phyloP scores from a whole-genome alignment of 495 filamentous ascomycete genomes.

The Evansstolkia leycettana region DNA sequence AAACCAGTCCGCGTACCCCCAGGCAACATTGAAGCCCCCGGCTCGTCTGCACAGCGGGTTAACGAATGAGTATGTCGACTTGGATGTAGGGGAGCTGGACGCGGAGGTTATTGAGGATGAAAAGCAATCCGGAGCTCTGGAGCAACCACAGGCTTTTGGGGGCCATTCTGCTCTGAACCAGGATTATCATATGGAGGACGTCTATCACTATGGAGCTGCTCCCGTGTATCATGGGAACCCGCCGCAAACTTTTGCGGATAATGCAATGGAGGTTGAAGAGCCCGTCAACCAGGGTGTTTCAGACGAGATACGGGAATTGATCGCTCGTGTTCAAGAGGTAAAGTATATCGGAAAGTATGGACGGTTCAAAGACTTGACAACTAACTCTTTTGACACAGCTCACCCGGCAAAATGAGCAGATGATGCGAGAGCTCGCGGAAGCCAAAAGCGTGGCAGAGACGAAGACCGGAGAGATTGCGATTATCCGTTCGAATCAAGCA shows the following conservation, averaged over 20 bases:
- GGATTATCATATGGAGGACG: conserved; percentile 1
- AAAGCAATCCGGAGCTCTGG: conserved; percentile 13
- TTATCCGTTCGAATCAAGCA: conserved; percentile 50
- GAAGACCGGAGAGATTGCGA: conserved; percentile 55
- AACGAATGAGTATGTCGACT: conserved; percentile 39
- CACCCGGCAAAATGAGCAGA: conserved; percentile 36
- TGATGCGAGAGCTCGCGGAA: conserved; percentile 32
- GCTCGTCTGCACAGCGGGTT: conserved; percentile 26
- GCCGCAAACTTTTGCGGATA: background rate
- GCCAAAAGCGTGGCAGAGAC: conserved; percentile 37
- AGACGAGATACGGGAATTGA: conserved; percentile 2
- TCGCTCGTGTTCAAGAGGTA: conserved; percentile 6
- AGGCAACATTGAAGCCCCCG: conserved; percentile 15
- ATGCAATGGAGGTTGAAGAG: conserved; percentile 1
- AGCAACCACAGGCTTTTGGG: conserved; percentile 13
- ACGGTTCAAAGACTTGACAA: background rate
- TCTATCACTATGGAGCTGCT: background rate
- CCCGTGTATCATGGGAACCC: background rate
- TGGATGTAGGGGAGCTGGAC: conserved; percentile 44
- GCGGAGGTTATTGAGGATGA: conserved; percentile 39
- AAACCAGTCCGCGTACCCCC: conserved; percentile 3
- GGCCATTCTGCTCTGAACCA: conserved; percentile 5
- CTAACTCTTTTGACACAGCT: conserved; percentile 25
- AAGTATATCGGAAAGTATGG: too few species aligned
- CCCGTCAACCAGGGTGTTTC: background rate